Evolutionary conservation across 1,139 yeast species (phyloP).

Genomic region (Taiozyma sp.): DNA sequence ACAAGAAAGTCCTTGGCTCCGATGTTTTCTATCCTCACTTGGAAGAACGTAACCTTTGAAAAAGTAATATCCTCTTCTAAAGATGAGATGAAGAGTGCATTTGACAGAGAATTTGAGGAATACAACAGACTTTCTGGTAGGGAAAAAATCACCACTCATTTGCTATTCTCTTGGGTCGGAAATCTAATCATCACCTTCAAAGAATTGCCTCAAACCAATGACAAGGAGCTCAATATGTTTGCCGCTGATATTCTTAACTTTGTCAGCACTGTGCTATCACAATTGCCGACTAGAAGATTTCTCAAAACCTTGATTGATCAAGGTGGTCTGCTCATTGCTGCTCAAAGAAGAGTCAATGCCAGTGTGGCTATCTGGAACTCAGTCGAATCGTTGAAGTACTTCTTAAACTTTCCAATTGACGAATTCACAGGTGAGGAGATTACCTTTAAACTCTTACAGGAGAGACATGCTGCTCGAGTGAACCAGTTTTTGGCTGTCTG

Average conservation of each 20-base stretch:
- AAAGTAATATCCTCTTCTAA: constrained; percentile 19
- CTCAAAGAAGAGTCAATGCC: neutral
- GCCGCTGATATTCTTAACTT: constrained; percentile 23
- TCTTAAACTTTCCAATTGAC: constrained; percentile 36
- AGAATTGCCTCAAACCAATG: neutral
- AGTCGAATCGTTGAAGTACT: constrained; percentile 23
- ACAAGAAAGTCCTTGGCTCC: constrained; percentile 30
- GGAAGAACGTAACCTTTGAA: constrained; percentile 30
- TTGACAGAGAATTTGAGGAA: constrained; percentile 12
- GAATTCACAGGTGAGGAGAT: constrained; percentile 35
- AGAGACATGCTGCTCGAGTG: constrained; percentile 13
- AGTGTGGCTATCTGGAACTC: neutral
- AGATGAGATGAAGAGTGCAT: constrained; percentile 1
- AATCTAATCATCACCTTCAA: constrained; percentile 8
- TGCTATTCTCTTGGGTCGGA: constrained; percentile 23
- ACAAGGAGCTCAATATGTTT: neutral
- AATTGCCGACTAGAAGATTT: constrained; percentile 38
- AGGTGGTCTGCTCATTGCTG: constrained; percentile 18
- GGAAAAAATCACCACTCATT: constrained; percentile 14
- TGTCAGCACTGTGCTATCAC: constrained; percentile 32
- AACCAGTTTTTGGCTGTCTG: constrained; percentile 15
- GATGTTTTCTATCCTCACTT: constrained; percentile 35
- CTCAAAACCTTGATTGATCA: constrained; percentile 31
- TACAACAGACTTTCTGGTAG: constrained; percentile 16
- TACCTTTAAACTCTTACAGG: constrained; percentile 16